Conservation (phyloP, 805 yeast species). For the Citeromyces nyonsensis region DNA sequence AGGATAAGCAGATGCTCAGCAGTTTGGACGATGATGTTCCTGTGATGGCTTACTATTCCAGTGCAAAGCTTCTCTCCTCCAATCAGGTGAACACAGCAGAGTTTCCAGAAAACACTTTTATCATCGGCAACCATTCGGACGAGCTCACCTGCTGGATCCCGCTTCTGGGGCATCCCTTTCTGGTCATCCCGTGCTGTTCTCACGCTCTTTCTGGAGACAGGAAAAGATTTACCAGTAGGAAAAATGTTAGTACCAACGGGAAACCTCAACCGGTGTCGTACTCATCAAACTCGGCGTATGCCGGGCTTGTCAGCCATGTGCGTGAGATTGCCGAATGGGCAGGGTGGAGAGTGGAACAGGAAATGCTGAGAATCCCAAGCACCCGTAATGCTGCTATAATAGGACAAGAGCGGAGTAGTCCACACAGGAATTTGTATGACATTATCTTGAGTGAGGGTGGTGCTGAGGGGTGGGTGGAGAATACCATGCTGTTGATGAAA, state of each 20-base stretch:
- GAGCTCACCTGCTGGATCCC: conserved; percentile 96
- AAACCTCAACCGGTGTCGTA: conserved; percentile 8
- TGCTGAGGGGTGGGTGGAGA: conserved; percentile 81
- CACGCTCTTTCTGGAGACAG: conserved; percentile 72
- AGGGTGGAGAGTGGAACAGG: conserved; percentile 81
- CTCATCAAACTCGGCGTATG: conserved; percentile 51
- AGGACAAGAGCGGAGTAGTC: conserved; percentile 26
- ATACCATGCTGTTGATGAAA: conserved; percentile 55
- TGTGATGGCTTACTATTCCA: conserved; percentile 36
- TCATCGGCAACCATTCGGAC: conserved; percentile 92
- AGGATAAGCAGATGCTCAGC: conserved; percentile 6
- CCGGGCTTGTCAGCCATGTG: conserved; percentile 76
- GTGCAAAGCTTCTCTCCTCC: conserved; percentile 33
- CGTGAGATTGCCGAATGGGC: conserved; percentile 46
- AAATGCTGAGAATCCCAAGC: conserved; percentile 84
- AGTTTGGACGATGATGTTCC: conserved; percentile 16
- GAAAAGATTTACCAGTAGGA: conserved; percentile 32
- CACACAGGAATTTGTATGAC: conserved; percentile 31
- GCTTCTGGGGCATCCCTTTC: conserved; percentile 66
- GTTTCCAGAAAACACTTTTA: conserved; percentile 56
- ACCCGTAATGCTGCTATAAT: conserved; percentile 87
- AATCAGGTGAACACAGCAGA: conserved; percentile 45
- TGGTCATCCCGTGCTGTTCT: conserved; percentile 93
- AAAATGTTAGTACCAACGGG: conserved; percentile 3
- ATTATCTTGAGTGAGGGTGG: conserved; percentile 71